Percentiles rank a stretch among this genome's conserved stretches.
Conservation (phyloP, 176 grass and related monocot genomes). For the Chloris gayana region DNA sequence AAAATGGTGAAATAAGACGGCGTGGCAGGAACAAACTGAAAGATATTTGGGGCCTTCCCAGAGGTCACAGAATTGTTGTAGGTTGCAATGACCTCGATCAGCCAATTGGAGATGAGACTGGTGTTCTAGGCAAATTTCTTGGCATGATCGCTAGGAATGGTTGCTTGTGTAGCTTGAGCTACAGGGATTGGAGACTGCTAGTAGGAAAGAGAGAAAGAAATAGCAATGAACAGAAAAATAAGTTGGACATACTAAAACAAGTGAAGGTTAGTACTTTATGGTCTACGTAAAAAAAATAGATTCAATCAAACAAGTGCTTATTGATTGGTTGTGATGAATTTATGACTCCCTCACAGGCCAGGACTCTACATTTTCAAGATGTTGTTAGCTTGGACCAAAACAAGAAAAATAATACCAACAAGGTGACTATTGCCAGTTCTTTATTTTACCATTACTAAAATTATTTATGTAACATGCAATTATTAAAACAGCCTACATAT, state of each 20-base stretch:
- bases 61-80: slow-evolving; percentile 4
- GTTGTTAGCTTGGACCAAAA: neutral
- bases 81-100: slow-evolving; percentile 6
- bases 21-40: neutral
- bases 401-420: neutral
- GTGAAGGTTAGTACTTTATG: neutral
- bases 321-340: too few relatives aligned
- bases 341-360: neutral
- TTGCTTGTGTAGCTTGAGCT: slow-evolving; percentile 14
- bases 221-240: slow-evolving; percentile 7
- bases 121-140: slow-evolving; percentile 17
- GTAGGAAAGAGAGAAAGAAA: neutral
- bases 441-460: neutral
- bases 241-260: slow-evolving; percentile 6
- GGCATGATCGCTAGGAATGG: slow-evolving; percentile 14
- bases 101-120: slow-evolving; percentile 5
- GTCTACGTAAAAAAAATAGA: too few relatives aligned
- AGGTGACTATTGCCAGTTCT: neutral
- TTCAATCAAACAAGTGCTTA: too few relatives aligned
- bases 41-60: slow-evolving; percentile 10
- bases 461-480: neutral
- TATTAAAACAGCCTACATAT: neutral
- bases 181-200: slow-evolving; percentile 7
- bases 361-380: neutral
- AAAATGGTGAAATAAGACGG: too few relatives aligned